phyloP scores from a whole-genome alignment of 768 basidiomycete species.

The Lactarius quietus region DNA sequence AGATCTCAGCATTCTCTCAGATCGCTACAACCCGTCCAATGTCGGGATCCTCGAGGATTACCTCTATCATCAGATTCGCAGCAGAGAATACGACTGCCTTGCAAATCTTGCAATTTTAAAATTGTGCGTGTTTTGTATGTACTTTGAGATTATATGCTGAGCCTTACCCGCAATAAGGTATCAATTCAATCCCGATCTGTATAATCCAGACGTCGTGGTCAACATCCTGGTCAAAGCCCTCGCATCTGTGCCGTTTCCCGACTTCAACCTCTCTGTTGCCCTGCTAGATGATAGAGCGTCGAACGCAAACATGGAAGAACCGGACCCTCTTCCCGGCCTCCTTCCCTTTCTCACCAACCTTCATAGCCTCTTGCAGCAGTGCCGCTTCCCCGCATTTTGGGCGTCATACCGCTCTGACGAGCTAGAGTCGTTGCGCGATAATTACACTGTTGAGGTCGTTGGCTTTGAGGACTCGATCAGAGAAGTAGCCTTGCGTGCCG shows the following conservation, averaged over 20 bases:
- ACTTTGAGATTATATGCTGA: slow-evolving; percentile 1
- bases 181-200: slow-evolving; percentile 92
- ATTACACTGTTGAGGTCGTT: slow-evolving; percentile 78
- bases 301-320: slow-evolving; percentile 62
- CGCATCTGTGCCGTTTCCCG: slow-evolving; percentile 79
- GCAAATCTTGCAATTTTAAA: slow-evolving; percentile 95
- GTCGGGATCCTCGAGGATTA: slow-evolving; percentile 94
- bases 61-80: slow-evolving; percentile 89
- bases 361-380: slow-evolving; percentile 70
- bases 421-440: slow-evolving; percentile 70
- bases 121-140: slow-evolving; percentile 49
- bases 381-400: slow-evolving; percentile 90
- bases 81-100: slow-evolving; percentile 89
- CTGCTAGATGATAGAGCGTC: slow-evolving; percentile 75
- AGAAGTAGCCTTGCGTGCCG: slow-evolving; percentile 71
- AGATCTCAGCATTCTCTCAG: slow-evolving; percentile 39
- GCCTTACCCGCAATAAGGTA: slow-evolving; percentile 50
- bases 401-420: slow-evolving; percentile 63
- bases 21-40: slow-evolving; percentile 97
- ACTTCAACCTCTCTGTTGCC: slow-evolving; percentile 92
- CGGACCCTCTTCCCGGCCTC: slow-evolving; percentile 71
- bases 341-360: slow-evolving; percentile 67
- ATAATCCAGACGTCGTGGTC: slow-evolving; percentile 89
- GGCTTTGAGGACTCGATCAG: slow-evolving; percentile 85
- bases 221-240: slow-evolving; percentile 94